phyloP scores from a whole-genome alignment of 1,139 yeast species.

The Scheffersomyces stambukii region DNA sequence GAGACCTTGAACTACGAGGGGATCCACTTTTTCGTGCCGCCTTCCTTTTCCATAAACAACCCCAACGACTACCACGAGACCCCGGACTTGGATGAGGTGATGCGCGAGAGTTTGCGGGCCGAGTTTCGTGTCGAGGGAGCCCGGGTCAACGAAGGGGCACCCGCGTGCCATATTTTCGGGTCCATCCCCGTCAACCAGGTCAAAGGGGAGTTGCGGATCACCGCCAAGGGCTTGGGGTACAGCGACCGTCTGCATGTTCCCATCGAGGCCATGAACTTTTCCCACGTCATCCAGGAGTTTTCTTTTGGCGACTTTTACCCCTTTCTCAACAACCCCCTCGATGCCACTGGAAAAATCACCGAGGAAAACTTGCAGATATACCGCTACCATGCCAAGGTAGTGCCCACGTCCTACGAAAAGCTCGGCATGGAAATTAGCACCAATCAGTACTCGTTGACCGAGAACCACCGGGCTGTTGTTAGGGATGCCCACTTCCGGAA shows the following conservation, averaged over 20 bases:
- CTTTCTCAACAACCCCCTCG: slow-evolving; percentile 79
- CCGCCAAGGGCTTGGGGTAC: slow-evolving; percentile 70
- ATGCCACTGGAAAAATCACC: slow-evolving; percentile 60
- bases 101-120: slow-evolving; percentile 62
- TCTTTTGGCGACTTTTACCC: slow-evolving; percentile 93
- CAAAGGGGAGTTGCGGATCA: slow-evolving; percentile 78
- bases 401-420: slow-evolving; percentile 75
- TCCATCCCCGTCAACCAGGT: slow-evolving; percentile 83
- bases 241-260: slow-evolving; percentile 43
- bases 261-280: slow-evolving; percentile 58
- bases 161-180: slow-evolving; percentile 89
- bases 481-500: slow-evolving; percentile 18
- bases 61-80: slow-evolving; percentile 49
- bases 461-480: slow-evolving; percentile 31
- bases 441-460: slow-evolving; percentile 81
- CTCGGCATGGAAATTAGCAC: slow-evolving; percentile 74
- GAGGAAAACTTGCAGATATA: slow-evolving; percentile 41
- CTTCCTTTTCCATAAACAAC: slow-evolving; percentile 36
- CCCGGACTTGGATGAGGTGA: slow-evolving; percentile 62
- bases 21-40: slow-evolving; percentile 51
- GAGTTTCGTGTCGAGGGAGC: slow-evolving; percentile 48
- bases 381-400: slow-evolving; percentile 71
- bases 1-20: slow-evolving; percentile 72
- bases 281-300: slow-evolving; percentile 82
- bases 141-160: slow-evolving; percentile 46